Conservation (phyloP, 345 rosid genomes). For the Moricandia arvensis region DNA sequence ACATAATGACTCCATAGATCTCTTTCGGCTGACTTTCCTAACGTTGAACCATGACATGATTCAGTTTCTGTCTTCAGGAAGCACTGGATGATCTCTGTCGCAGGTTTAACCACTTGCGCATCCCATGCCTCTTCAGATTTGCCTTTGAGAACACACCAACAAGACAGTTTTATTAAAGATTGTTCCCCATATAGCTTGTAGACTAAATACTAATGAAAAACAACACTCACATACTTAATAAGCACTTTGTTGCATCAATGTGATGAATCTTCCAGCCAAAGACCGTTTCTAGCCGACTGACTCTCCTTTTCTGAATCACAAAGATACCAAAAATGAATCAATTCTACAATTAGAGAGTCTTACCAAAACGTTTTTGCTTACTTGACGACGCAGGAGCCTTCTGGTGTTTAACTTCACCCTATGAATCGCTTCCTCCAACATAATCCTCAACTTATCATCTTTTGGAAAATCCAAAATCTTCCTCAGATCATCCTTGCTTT, state of each 20-base stretch:
- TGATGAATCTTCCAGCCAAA: slow-evolving; percentile 78
- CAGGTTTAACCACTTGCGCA: slow-evolving; percentile 60
- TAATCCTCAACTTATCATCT: slow-evolving; percentile 43
- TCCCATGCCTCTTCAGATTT: slow-evolving; percentile 70
- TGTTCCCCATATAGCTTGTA: background rate
- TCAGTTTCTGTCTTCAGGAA: slow-evolving; percentile 43
- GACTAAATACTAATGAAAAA: background rate
- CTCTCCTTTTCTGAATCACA: slow-evolving; percentile 68
- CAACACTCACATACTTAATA: slow-evolving; percentile 44
- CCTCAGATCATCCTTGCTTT: slow-evolving; percentile 35
- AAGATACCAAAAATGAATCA: background rate
- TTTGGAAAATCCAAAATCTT: slow-evolving; percentile 39
- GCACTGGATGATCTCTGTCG: slow-evolving; percentile 43
- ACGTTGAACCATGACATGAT: slow-evolving; percentile 9
- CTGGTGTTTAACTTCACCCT: slow-evolving; percentile 72
- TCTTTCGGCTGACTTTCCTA: slow-evolving; percentile 40
- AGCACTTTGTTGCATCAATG: slow-evolving; percentile 68
- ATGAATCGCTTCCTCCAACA: slow-evolving; percentile 66
- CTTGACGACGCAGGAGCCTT: slow-evolving; percentile 87
- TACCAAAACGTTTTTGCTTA: slow-evolving; percentile 38
- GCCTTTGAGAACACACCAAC: slow-evolving; percentile 40
- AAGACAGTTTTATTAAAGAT: slow-evolving; percentile 9
- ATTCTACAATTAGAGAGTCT: background rate
- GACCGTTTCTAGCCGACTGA: slow-evolving; percentile 51
- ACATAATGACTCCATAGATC: slow-evolving; percentile 82